Conservation (phyloP, 352 stramenopile genomes). For the Phytophthora crassamura region DNA sequence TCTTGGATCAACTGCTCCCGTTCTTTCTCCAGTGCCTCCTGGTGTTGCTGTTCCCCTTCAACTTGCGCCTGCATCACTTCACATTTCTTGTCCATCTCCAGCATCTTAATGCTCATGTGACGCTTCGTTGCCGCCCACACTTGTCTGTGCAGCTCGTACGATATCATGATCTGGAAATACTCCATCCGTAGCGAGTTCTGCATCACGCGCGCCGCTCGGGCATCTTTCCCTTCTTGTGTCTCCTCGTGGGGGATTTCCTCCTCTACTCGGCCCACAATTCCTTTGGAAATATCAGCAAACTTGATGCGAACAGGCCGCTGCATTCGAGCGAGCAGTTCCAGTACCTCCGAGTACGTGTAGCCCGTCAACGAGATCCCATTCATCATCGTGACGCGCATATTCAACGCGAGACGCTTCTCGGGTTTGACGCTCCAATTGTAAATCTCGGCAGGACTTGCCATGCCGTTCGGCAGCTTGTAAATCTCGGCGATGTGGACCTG, state of each 20-base stretch:
- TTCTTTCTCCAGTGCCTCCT: conserved; percentile 64
- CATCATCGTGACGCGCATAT: conserved; percentile 88
- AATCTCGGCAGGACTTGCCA: conserved; percentile 87
- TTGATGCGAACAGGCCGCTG: conserved; percentile 78
- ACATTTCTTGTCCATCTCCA: conserved; percentile 66
- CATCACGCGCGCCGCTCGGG: conserved; percentile 55
- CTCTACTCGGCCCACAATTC: conserved; percentile 84
- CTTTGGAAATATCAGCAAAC: conserved; percentile 83
- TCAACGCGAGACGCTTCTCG: conserved; percentile 80
- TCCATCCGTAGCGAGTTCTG: conserved; percentile 75
- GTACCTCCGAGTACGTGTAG: conserved; percentile 81
- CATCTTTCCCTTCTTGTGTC: conserved; percentile 76
- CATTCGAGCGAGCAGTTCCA: conserved; percentile 77
- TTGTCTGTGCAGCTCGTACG: conserved; percentile 79
- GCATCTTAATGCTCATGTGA: conserved; percentile 52
- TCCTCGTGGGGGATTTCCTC: conserved; percentile 68
- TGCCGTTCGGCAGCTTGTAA: conserved; percentile 84
- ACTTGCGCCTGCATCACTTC: conserved; percentile 60
- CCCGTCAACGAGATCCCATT: conserved; percentile 77
- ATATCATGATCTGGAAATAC: conserved; percentile 81
- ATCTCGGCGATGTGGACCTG: conserved; percentile 85
- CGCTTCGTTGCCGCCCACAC: conserved; percentile 71
- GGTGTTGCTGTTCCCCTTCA: conserved; percentile 48
- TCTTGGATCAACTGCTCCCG: conserved; percentile 64
- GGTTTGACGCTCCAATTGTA: conserved; percentile 92